These are phyloP conservation scores for Xerocomus subilludens DNA, from an alignment of 1,284 basidiomycete genomes.

Conservation along the genomic window DNA sequence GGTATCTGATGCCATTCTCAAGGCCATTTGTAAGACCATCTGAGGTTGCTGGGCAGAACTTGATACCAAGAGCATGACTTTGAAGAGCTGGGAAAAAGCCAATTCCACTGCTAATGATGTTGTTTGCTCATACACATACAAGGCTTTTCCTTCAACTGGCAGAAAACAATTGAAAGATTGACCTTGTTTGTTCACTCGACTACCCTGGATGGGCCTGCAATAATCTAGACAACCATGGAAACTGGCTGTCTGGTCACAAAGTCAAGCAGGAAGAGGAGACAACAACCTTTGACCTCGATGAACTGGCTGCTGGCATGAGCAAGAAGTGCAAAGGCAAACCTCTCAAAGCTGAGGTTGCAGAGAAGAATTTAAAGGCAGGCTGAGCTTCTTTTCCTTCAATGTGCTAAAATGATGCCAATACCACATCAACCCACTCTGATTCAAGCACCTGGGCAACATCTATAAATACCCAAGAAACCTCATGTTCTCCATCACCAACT, in stretches of 20 bases:
- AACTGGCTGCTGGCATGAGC: not conserved
- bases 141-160: constrained; percentile 15
- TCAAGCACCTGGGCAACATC: too few relatives aligned
- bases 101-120: not conserved
- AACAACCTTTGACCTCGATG: not conserved
- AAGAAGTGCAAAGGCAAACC: too few relatives aligned
- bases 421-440: too few relatives aligned
- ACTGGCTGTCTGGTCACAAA: not conserved
- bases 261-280: not conserved
- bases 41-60: constrained; percentile 22
- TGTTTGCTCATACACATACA: not conserved
- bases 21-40: constrained; percentile 16
- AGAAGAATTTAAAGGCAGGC: too few relatives aligned
- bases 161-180: constrained; percentile 24
- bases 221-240: constrained; percentile 14
- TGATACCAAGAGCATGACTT: not conserved
- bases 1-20: constrained; percentile 7
- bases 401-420: too few relatives aligned
- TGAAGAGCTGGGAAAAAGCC: constrained; percentile 24
- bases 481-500: too few relatives aligned
- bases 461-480: too few relatives aligned
- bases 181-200: constrained; percentile 11
- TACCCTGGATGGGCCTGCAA: constrained; percentile 28
- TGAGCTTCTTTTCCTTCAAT: too few relatives aligned
- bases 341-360: too few relatives aligned